These are phyloP conservation scores for Senna siamea DNA, from an alignment of 306 rosid species.

Conservation along the genomic window DNA sequence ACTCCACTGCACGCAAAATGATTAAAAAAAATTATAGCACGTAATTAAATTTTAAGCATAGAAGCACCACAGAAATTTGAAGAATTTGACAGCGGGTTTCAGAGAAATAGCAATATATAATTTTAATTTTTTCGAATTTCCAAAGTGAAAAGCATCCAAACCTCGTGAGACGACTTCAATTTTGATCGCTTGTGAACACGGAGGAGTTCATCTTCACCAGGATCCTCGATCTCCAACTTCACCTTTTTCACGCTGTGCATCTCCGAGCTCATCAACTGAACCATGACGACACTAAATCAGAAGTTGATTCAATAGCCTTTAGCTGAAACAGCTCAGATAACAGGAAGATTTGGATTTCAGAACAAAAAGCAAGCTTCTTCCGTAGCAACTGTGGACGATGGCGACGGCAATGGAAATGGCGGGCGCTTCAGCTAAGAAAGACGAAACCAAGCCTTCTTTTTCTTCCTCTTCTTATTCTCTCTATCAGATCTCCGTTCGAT, in stretches of 20 bases:
- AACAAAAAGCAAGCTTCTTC: not conserved
- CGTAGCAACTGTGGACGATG: not conserved
- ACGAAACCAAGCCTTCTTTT: not conserved
- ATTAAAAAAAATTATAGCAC: too few species aligned
- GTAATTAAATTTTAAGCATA: too few species aligned
- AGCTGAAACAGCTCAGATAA: too few species aligned
- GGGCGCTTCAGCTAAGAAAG: slow-evolving; percentile 34
- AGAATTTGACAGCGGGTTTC: too few species aligned
- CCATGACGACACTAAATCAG: slow-evolving; percentile 46
- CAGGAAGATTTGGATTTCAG: not conserved
- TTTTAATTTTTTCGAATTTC: too few species aligned
- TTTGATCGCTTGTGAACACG: slow-evolving; percentile 59
- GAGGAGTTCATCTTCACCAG: slow-evolving; percentile 37
- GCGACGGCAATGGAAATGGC: slow-evolving; percentile 26
- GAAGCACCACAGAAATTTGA: too few species aligned
- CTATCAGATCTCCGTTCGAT: not conserved
- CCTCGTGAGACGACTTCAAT: slow-evolving; percentile 48
- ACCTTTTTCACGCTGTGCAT: slow-evolving; percentile 47
- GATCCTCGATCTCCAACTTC: slow-evolving; percentile 58
- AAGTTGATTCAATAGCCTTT: too few species aligned
- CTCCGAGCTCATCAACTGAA: slow-evolving; percentile 64
- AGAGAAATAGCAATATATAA: too few species aligned
- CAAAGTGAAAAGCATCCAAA: not conserved
- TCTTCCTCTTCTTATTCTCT: not conserved
- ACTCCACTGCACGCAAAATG: slow-evolving; percentile 35